Base-by-base conservation (phyloP, 768 basidiomycete genomes). In the Lentinus tigrinus region DNA sequence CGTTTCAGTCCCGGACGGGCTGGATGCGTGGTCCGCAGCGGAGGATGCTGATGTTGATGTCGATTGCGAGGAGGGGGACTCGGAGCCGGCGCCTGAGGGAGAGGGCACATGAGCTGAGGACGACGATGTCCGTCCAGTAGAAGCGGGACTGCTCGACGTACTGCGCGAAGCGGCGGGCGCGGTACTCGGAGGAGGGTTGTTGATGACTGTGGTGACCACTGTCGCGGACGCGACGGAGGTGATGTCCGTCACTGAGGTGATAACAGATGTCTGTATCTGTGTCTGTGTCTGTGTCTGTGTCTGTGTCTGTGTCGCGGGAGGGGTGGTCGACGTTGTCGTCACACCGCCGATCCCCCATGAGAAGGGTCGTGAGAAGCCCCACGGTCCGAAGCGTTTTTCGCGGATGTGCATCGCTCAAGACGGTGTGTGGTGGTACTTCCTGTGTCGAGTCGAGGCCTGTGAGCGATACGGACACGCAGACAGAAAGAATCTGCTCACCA, bases 161-260 rank as follows among this genome's bases (percentile, higher is more conserved):
- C 21, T 3, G 34, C 38, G 13, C 17, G 24, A 14, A 19, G 10
- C 2, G 1, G 56, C 11, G 34, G 6, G 11, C 26, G 50, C 0
- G 34, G 21, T n/a, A 42, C 43, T 8, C 24, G 48, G 42, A 52
- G 21, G 3, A 36, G 23, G 14, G 49, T 37, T 23, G 50, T 57
- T 23, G 13, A 49, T 57, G 42, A 52, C 26, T 0, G 49, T 57
- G 17, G 14, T 28, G 9, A 49, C 50, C n/a, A 49, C 50, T 4
- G 56, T 57, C 0, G 50, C 34, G 44, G 50, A 31, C 3, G 23
- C 34, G 28, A 56, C 39, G 10, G 55, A 57, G 23, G 56, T 57
- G 21, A 57, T 43, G 24, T 44, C 42, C 5, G 37, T 51, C 7
- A 44, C 24, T 4, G 56, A 51, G 17, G 36, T 36, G 2, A 57